Percentiles rank a stretch among this genome's conserved stretches.
Evolutionary conservation across 257 asterid genomes (phyloP).

Genomic region (Pogostemon cablin): DNA sequence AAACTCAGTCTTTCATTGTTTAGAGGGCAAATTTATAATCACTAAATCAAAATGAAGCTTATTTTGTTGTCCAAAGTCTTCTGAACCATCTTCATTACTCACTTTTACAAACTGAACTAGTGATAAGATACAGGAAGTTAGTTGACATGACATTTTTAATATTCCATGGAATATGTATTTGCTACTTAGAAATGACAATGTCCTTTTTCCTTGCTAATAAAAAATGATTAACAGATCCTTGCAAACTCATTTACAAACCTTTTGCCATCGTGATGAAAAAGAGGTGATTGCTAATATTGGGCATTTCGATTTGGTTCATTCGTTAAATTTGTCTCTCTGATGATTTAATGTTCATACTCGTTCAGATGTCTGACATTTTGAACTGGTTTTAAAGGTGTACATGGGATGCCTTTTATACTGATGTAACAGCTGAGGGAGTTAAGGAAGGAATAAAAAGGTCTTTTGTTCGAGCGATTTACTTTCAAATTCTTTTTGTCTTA

Average conservation of each 20-base stretch:
- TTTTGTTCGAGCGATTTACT: slow-evolving; percentile 14
- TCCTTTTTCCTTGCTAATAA: not conserved
- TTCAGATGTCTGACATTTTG: slow-evolving; percentile 80
- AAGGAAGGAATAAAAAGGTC: slow-evolving; percentile 70
- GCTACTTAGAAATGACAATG: not conserved
- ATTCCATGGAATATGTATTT: not conserved
- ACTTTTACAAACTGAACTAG: not conserved
- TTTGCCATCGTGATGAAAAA: slow-evolving; percentile 71
- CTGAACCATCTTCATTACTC: not conserved
- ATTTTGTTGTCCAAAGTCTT: not conserved
- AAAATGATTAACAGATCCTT: slow-evolving; percentile 47
- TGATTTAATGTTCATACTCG: slow-evolving; percentile 29
- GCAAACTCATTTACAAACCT: slow-evolving; percentile 67
- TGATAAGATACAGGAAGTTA: not conserved
- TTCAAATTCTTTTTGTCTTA: not conserved
- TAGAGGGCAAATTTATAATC: not conserved
- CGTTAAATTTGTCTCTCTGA: slow-evolving; percentile 15
- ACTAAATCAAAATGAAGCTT: slow-evolving; percentile 14
- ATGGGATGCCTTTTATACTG: slow-evolving; percentile 93
- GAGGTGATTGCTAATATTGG: slow-evolving; percentile 48
- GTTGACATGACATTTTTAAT: slow-evolving; percentile 5
- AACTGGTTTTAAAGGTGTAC: slow-evolving; percentile 99
- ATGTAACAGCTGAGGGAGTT: slow-evolving; percentile 79
- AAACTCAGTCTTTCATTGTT: not conserved
- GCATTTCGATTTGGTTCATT: not conserved